Conservation (phyloP, 805 yeast genomes). For the Dipodascus geniculatus region DNA sequence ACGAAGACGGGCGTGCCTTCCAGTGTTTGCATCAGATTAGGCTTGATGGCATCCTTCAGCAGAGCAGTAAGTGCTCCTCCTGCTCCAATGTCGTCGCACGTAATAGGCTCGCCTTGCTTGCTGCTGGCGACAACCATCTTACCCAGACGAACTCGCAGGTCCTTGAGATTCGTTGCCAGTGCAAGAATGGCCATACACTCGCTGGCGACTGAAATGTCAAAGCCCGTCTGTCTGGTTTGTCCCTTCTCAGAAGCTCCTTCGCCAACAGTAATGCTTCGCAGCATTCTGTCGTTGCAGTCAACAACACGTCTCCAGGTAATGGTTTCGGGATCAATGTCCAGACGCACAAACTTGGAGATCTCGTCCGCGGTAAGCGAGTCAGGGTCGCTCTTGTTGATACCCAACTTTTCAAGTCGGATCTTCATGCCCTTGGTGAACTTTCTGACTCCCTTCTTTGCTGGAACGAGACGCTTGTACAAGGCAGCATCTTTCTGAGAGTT, state of each 20-base stretch:
- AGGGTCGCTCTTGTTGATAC: slow-evolving; percentile 73
- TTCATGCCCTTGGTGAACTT: slow-evolving; percentile 70
- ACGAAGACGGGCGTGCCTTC: slow-evolving; percentile 97
- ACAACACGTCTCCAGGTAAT: slow-evolving; percentile 90
- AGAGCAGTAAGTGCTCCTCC: slow-evolving; percentile 95
- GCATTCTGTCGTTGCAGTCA: slow-evolving; percentile 85
- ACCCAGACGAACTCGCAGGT: slow-evolving; percentile 82
- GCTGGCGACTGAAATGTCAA: slow-evolving; percentile 92
- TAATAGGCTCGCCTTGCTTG: slow-evolving; percentile 64
- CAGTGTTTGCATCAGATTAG: slow-evolving; percentile 91
- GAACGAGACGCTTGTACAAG: slow-evolving; percentile 76
- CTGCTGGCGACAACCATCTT: slow-evolving; percentile 81
- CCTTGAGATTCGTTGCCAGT: slow-evolving; percentile 61
- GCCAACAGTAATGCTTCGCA: slow-evolving; percentile 83
- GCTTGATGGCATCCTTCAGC: slow-evolving; percentile 91
- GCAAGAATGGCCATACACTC: slow-evolving; percentile 96
- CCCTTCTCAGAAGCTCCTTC: slow-evolving; percentile 92
- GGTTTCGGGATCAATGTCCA: slow-evolving; percentile 81
- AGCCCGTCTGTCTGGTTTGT: slow-evolving; percentile 73
- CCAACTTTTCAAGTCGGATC: slow-evolving; percentile 64
- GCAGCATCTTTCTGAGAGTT: slow-evolving; percentile 71
- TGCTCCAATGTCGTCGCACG: slow-evolving; percentile 89
- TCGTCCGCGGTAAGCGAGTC: slow-evolving; percentile 72
- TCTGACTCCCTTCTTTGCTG: slow-evolving; percentile 71
- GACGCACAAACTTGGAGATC: slow-evolving; percentile 59